These are phyloP conservation scores for Kernera saxatilis DNA, from an alignment of 345 rosid species.

Conservation along the genomic window DNA sequence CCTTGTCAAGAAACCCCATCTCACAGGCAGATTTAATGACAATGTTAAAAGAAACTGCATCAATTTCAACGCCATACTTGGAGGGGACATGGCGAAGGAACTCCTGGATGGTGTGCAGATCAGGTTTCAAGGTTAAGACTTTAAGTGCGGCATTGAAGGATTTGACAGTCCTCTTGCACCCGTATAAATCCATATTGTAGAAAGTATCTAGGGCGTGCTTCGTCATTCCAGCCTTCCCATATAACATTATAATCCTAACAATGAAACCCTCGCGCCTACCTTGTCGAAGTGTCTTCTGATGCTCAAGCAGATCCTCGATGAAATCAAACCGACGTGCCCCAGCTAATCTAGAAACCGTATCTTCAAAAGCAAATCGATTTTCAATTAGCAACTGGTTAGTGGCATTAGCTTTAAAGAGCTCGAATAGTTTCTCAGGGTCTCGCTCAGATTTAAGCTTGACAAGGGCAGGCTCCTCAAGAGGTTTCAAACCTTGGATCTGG, in stretches of 20 bases:
- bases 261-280: slow-evolving; percentile 83
- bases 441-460: slow-evolving; percentile 67
- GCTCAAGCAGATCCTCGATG: slow-evolving; percentile 74
- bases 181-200: slow-evolving; percentile 51
- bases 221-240: slow-evolving; percentile 76
- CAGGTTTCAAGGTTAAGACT: slow-evolving; percentile 47
- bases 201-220: slow-evolving; percentile 62
- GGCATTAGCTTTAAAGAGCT: slow-evolving; percentile 64
- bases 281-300: slow-evolving; percentile 72
- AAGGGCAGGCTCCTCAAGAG: slow-evolving; percentile 60
- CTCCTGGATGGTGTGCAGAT: slow-evolving; percentile 43
- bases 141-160: slow-evolving; percentile 71
- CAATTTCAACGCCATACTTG: slow-evolving; percentile 43
- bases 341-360: slow-evolving; percentile 65
- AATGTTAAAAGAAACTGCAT: slow-evolving; percentile 53
- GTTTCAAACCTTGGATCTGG: slow-evolving; percentile 19
- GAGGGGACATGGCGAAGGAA: slow-evolving; percentile 38
- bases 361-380: slow-evolving; percentile 66
- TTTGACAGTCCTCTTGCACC: slow-evolving; percentile 61
- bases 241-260: slow-evolving; percentile 73
- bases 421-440: slow-evolving; percentile 68
- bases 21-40: slow-evolving; percentile 54
- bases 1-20: slow-evolving; percentile 49
- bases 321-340: slow-evolving; percentile 64
- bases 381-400: slow-evolving; percentile 56